Conservation (phyloP, 1,284 basidiomycete species). For the Albatrellus sp. region DNA sequence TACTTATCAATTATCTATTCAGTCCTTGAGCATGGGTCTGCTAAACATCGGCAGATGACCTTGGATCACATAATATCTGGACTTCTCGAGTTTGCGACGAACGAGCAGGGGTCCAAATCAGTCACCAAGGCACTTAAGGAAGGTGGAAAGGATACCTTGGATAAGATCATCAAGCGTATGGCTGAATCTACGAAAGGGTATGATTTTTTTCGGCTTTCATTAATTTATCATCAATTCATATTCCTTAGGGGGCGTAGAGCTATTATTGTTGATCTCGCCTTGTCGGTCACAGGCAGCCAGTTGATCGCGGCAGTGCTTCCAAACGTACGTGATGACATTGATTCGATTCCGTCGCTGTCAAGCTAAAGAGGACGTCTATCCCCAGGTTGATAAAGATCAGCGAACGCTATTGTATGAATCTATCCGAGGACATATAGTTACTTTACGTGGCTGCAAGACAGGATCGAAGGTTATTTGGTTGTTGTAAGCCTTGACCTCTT, state of each 20-base stretch:
- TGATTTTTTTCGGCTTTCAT: constrained; percentile 7
- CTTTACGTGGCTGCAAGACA: constrained; percentile 73
- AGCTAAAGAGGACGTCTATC: background rate
- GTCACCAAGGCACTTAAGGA: constrained; percentile 76
- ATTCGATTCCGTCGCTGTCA: background rate
- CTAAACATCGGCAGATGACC: constrained; percentile 57
- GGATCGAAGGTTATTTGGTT: constrained; percentile 82
- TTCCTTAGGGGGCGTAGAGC: constrained; percentile 52
- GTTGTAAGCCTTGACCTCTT: constrained; percentile 38
- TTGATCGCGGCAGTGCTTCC: constrained; percentile 69
- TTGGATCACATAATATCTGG: constrained; percentile 61
- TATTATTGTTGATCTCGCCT: constrained; percentile 70
- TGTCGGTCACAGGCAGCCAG: constrained; percentile 74
- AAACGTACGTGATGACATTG: constrained; percentile 29
- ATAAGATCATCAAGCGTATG: constrained; percentile 63
- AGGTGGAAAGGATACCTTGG: constrained; percentile 59
- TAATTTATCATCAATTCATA: background rate
- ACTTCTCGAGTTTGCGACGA: constrained; percentile 62
- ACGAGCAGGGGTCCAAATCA: constrained; percentile 73
- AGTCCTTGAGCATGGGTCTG: constrained; percentile 73
- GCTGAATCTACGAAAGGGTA: constrained; percentile 72
- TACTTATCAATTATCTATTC: constrained; percentile 3
- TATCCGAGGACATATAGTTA: constrained; percentile 74
- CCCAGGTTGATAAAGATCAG: constrained; percentile 70
- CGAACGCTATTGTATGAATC: constrained; percentile 67